Base-by-base conservation (phyloP, 768 basidiomycete genomes). In the Psilocybe sp. region DNA sequence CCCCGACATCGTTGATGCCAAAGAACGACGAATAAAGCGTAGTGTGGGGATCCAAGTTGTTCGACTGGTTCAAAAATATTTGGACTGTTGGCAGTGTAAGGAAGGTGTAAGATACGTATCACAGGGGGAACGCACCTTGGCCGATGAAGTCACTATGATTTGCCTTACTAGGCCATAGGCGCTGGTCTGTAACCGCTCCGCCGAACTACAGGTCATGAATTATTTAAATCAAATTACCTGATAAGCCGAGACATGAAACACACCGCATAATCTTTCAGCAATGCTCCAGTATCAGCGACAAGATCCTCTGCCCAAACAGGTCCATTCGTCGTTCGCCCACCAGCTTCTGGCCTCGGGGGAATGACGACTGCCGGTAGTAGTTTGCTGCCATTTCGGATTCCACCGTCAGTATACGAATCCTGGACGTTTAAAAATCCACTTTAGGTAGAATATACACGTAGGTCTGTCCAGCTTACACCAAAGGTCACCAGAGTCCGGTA, bases 1-100 rank as follows among this genome's bases (percentile, higher is more conserved):
- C 23, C 4, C 31, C 12, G 14, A 60, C 76, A 59, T 42, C 78
- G 75, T 73, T 75, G 40, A 80, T 80, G 11, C 80, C 80, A 53
- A 81, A 77, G 64, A 81, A 82, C 9, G 76, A 50, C 0, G 70
- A 66, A 44, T 79, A 81, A 6, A 82, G 66, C 5, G 79, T 80
- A 2, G 71, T 73, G 4, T 67, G 60, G 0, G 73, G 67, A 48
- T 77, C 65, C 1, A 70, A 62, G 1, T 61, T 34, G 13, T 50
- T 44, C 8, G 20, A 31, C 49, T 60, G 58, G n/a, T 45, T 43
- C 9, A 57, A 61, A 36, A 61, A 61, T 19, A 49, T 44, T 43
- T 61, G 59, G 31, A 59, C 63, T 67, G 40, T n/a, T 28, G 23
- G 7, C 4, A 7, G 23, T 28, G 5, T 10, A 20, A 19, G 46